phyloP scores from a whole-genome alignment of 441 rosid genomes.

The Rhodomyrtus psidioides region DNA sequence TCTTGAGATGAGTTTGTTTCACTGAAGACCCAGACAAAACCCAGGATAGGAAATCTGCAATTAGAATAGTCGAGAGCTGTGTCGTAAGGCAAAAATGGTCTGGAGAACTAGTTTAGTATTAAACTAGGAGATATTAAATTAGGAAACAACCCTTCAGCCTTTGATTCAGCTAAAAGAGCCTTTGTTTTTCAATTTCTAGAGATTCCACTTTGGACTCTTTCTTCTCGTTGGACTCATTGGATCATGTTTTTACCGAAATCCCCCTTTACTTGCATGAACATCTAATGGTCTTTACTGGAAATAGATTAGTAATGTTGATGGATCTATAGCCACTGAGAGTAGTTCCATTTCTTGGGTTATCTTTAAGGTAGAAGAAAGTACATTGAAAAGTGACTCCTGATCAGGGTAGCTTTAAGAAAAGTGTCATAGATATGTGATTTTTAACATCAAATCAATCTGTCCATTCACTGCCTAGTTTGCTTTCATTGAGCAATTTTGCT shows the following conservation, averaged over 20 bases:
- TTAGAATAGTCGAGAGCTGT: background rate
- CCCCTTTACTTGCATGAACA: background rate
- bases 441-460: background rate
- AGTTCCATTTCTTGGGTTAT: background rate
- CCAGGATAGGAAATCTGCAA: background rate
- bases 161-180: background rate
- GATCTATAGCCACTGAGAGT: background rate
- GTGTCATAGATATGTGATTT: background rate
- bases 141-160: background rate
- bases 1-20: background rate
- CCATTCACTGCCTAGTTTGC: background rate
- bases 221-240: background rate
- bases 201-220: background rate
- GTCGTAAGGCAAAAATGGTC: background rate
- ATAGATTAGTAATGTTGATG: background rate
- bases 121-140: background rate
- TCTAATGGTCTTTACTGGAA: background rate
- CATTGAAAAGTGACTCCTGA: background rate
- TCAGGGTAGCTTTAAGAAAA: background rate
- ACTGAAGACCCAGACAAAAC: background rate
- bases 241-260: background rate
- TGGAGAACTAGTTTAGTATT: background rate
- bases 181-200: background rate
- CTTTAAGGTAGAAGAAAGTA: background rate
- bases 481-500: background rate